A percentile compares a stretch with the other conserved stretches of the same genome.
phyloP scores from a whole-genome alignment of 768 basidiomycete species.

The Exidia glandulosa region DNA sequence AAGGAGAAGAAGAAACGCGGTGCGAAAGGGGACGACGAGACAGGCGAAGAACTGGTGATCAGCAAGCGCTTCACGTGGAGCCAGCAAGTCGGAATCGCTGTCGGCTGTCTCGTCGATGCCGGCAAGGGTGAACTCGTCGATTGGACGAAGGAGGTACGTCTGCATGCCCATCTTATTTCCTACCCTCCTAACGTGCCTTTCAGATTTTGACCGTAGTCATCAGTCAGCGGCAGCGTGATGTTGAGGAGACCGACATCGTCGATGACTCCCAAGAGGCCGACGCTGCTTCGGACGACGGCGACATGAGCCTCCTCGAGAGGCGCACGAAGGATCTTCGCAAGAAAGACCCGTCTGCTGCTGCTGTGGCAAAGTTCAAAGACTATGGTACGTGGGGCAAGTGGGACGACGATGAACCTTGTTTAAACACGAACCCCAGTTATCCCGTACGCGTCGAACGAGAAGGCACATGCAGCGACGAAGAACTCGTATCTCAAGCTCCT shows the following conservation, averaged over 20 bases:
- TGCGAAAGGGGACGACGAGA: slow-evolving; percentile 22
- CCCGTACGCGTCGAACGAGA: slow-evolving; percentile 62
- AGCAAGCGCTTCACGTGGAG: slow-evolving; percentile 85
- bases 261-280: slow-evolving; percentile 17
- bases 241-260: slow-evolving; percentile 43
- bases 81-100: slow-evolving; percentile 79
- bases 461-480: slow-evolving; percentile 64
- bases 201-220: slow-evolving; percentile 57
- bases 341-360: slow-evolving; percentile 51
- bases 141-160: slow-evolving; percentile 72
- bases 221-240: slow-evolving; percentile 43
- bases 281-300: slow-evolving; percentile 23
- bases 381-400: slow-evolving; percentile 69
- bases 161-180: not conserved
- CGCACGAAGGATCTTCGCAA: slow-evolving; percentile 15
- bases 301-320: slow-evolving; percentile 11
- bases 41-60: slow-evolving; percentile 55
- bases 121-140: slow-evolving; percentile 54
- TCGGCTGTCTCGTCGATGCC: slow-evolving; percentile 60
- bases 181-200: not conserved
- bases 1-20: slow-evolving; percentile 28
- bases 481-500: slow-evolving; percentile 75
- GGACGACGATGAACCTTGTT: no score
- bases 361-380: slow-evolving; percentile 57
- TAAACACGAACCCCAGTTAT: slow-evolving; percentile 44